phyloP scores from a whole-genome alignment of 345 rosid species.

The Eucalyptus decipiens region DNA sequence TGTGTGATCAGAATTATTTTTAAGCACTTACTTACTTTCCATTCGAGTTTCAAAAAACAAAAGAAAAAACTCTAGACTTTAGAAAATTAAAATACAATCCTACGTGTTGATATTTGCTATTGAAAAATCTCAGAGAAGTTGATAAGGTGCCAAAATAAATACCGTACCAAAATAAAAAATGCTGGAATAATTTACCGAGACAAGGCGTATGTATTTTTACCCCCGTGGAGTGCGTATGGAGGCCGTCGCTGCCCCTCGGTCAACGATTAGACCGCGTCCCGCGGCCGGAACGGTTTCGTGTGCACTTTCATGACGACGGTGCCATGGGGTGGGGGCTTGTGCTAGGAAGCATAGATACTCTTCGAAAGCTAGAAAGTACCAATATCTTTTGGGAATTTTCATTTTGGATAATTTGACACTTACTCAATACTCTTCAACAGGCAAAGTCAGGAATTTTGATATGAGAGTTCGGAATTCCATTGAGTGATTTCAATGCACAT shows the following conservation, averaged over 20 bases:
- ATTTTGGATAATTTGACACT: too few species aligned
- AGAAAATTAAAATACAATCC: background rate
- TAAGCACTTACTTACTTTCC: background rate
- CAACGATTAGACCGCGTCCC: background rate
- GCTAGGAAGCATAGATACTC: too few species aligned
- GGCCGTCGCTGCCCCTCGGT: background rate
- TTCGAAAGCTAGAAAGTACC: too few species aligned
- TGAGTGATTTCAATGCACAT: too few species aligned
- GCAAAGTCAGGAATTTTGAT: accelerated
- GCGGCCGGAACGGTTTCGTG: background rate
- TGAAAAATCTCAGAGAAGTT: background rate
- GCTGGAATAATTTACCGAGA: background rate
- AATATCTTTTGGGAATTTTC: too few species aligned
- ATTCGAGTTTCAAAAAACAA: background rate
- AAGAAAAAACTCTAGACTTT: background rate
- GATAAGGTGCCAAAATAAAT: background rate
- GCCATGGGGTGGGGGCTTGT: background rate
- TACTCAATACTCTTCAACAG: too few species aligned
- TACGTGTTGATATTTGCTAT: background rate
- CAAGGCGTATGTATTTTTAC: too few species aligned
- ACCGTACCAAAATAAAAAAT: background rate
- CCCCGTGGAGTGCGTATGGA: background rate
- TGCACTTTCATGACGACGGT: background rate
- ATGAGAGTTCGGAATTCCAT: too few species aligned
- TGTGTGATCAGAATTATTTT: accelerated